phyloP scores from a whole-genome alignment of 2,329 filamentous ascomycete species.

The Exophiala sp. region DNA sequence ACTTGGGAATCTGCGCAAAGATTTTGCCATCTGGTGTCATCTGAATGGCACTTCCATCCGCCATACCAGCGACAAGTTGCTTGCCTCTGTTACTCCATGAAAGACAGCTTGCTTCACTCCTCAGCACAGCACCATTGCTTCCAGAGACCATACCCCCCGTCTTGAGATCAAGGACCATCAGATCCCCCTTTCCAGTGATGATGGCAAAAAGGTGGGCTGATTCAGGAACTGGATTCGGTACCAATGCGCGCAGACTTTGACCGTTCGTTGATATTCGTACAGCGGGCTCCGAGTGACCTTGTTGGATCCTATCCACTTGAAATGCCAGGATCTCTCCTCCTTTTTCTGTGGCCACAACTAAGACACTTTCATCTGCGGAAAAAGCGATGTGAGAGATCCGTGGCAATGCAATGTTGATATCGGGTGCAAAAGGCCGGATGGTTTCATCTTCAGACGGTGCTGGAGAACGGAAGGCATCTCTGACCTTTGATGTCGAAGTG shows the following conservation, averaged over 20 bases:
- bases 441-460: slow-evolving; percentile 42
- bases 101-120: slow-evolving; percentile 70
- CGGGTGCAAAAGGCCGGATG: slow-evolving; percentile 62
- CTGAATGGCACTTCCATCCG: slow-evolving; percentile 71
- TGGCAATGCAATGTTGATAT: slow-evolving; percentile 65
- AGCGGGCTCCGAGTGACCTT: slow-evolving; percentile 60
- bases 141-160: slow-evolving; percentile 54
- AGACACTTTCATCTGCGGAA: slow-evolving; percentile 77
- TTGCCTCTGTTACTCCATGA: slow-evolving; percentile 93
- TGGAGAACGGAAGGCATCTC: slow-evolving; percentile 59
- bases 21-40: slow-evolving; percentile 73
- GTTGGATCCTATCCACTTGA: slow-evolving; percentile 61
- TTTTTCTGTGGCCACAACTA: slow-evolving; percentile 74
- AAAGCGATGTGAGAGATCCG: slow-evolving; percentile 85
- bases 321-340: slow-evolving; percentile 81
- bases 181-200: slow-evolving; percentile 71
- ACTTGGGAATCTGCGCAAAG: slow-evolving; percentile 73
- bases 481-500: slow-evolving; percentile 68
- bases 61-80: slow-evolving; percentile 79
- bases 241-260: slow-evolving; percentile 64
- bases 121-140: slow-evolving; percentile 60
- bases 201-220: slow-evolving; percentile 71
- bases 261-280: slow-evolving; percentile 74
- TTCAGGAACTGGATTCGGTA: slow-evolving; percentile 56
- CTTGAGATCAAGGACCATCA: slow-evolving; percentile 77